phyloP scores from a whole-genome alignment of 108 stramenopile genomes.

The Cyclostephanos tholiformis region DNA sequence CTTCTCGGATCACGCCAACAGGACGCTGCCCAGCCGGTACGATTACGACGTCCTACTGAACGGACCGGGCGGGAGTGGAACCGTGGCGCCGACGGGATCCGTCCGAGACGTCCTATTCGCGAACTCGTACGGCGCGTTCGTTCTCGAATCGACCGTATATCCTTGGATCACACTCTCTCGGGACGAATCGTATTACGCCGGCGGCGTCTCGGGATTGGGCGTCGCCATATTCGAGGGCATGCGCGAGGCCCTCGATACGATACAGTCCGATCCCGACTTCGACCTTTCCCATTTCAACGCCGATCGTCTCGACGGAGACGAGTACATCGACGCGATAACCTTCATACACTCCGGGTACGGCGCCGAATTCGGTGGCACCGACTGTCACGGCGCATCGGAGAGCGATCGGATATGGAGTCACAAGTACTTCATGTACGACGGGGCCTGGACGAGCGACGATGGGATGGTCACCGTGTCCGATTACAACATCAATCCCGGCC shows the following conservation, averaged over 20 bases:
- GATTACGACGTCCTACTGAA: constrained; percentile 52
- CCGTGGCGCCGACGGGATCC: constrained; percentile 49
- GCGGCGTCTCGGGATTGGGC: constrained; percentile 35
- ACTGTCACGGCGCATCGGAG: constrained; percentile 23
- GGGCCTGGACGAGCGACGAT: constrained; percentile 31
- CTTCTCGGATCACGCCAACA: constrained; percentile 58
- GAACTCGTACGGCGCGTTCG: constrained; percentile 48
- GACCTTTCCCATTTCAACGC: constrained; percentile 29
- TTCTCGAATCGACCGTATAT: constrained; percentile 40
- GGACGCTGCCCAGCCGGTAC: constrained; percentile 42
- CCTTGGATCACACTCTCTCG: constrained; percentile 46
- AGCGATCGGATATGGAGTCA: constrained; percentile 41
- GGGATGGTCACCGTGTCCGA: constrained; percentile 31
- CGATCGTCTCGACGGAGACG: constrained; percentile 26
- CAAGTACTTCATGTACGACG: constrained; percentile 30
- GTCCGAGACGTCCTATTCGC: constrained; percentile 33
- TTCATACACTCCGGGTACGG: constrained; percentile 55
- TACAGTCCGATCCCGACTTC: constrained; percentile 35
- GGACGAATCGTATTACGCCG: constrained; percentile 50
- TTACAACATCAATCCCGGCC: constrained; percentile 46
- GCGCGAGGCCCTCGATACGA: constrained; percentile 26
- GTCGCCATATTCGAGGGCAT: constrained; percentile 22
- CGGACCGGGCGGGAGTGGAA: constrained; percentile 29
- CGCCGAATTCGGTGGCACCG: constrained; percentile 45
- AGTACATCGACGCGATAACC: constrained; percentile 40